A percentile compares a stretch with the other conserved stretches of the same genome.
Conservation (phyloP, 306 rosid species). For the Pachyrhizus erosus region DNA sequence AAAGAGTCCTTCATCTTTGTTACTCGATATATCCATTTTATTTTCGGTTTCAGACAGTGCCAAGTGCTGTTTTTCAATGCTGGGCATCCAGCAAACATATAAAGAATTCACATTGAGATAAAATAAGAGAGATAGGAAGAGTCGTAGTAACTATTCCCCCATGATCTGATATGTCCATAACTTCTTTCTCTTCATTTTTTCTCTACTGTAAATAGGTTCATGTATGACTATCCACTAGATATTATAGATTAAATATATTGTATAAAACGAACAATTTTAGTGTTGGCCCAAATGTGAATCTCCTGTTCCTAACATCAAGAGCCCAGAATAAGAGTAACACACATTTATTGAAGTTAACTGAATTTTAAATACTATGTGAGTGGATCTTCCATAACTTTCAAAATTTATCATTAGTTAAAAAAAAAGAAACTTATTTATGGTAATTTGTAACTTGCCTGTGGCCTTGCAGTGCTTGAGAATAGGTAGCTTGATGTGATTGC, state of each 20-base stretch:
- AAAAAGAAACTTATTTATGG: neutral
- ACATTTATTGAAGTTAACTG: neutral
- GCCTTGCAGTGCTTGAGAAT: constrained; percentile 64
- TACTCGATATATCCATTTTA: neutral
- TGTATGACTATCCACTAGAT: neutral
- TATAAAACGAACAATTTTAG: neutral
- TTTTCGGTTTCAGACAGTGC: neutral
- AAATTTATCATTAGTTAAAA: constrained; percentile 25
- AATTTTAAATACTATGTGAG: neutral
- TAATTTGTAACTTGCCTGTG: constrained; percentile 69
- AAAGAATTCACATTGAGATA: neutral
- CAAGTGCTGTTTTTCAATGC: neutral
- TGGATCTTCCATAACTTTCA: constrained; percentile 15
- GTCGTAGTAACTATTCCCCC: neutral
- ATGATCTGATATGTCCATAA: neutral
- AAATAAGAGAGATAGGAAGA: neutral
- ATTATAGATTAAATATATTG: neutral
- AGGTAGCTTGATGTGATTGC: constrained; percentile 82
- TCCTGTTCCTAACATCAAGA: too few species aligned
- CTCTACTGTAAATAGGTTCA: neutral
- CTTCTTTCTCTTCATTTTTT: neutral
- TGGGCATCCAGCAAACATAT: neutral
- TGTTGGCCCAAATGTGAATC: neutral
- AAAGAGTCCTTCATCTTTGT: neutral
- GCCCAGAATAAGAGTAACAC: too few species aligned